Evolutionary conservation across 73 alveolate species (phyloP).

Genomic region (Paraurostyla sp.): DNA sequence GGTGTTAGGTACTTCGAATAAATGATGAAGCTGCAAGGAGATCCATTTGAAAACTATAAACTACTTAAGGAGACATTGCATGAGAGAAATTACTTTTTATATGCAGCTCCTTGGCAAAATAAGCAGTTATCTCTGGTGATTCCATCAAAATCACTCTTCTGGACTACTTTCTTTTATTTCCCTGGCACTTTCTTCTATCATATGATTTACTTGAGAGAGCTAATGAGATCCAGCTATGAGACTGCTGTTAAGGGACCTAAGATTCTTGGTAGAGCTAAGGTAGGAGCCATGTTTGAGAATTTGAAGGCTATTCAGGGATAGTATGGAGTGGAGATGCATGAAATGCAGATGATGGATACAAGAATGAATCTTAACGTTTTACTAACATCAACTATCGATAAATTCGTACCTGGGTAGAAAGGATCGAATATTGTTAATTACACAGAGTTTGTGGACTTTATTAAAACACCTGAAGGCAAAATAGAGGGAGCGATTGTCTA

Average conservation of each 20-base stretch:
- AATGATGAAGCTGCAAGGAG: slow-evolving; percentile 71
- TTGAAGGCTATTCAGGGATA: slow-evolving; percentile 33
- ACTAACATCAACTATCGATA: slow-evolving; percentile 77
- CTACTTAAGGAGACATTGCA: slow-evolving; percentile 85
- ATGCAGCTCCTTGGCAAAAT: slow-evolving; percentile 81
- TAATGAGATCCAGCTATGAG: slow-evolving; percentile 25
- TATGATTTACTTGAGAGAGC: slow-evolving; percentile 63
- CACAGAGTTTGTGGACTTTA: slow-evolving; percentile 69
- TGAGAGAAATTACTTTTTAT: slow-evolving; percentile 86
- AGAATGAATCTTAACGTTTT: slow-evolving; percentile 78
- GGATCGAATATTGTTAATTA: slow-evolving; percentile 86
- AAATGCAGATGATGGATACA: slow-evolving; percentile 87
- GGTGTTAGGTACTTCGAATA: slow-evolving; percentile 92
- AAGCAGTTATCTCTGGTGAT: slow-evolving; percentile 78
- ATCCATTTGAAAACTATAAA: slow-evolving; percentile 74
- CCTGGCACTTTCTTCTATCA: slow-evolving; percentile 87
- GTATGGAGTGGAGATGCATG: slow-evolving; percentile 81
- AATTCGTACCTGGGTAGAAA: slow-evolving; percentile 58
- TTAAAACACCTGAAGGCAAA: slow-evolving; percentile 73
- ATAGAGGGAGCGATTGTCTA: slow-evolving; percentile 78
- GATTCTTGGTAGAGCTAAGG: not conserved
- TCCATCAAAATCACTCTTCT: slow-evolving; percentile 77
- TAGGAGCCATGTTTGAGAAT: not conserved
- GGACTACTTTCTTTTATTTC: slow-evolving; percentile 78
- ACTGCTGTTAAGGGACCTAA: slow-evolving; percentile 60